These are phyloP conservation scores for Moelleriella libera DNA, from an alignment of 2,329 filamentous ascomycete genomes.

Conservation along the genomic window DNA sequence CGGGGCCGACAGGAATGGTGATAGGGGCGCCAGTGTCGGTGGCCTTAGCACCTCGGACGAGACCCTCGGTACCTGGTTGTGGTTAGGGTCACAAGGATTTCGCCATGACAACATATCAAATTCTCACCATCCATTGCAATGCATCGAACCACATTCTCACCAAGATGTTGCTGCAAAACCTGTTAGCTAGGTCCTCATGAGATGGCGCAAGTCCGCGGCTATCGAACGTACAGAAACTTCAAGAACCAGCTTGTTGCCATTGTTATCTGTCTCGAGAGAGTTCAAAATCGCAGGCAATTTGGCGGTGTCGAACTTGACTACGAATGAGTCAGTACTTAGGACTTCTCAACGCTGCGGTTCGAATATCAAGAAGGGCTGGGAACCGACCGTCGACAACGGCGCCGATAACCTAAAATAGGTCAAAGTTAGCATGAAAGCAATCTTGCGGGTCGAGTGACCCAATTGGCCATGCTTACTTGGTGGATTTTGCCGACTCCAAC, in stretches of 20 bases:
- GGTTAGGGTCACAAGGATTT: too few species aligned
- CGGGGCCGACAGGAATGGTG: constrained; percentile 86
- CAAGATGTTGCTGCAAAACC: constrained; percentile 78
- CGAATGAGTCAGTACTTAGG: constrained; percentile 14
- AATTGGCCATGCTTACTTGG: constrained; percentile 47
- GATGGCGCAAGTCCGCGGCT: constrained; percentile 1
- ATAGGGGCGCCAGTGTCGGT: constrained; percentile 88
- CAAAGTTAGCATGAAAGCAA: not conserved
- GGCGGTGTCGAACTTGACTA: constrained; percentile 93
- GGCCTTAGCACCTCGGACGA: constrained; percentile 79
- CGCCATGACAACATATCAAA: not conserved
- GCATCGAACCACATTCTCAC: constrained; percentile 96
- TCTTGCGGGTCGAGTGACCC: not conserved
- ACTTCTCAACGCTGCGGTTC: not conserved
- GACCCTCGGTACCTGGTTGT: constrained; percentile 84
- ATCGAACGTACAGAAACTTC: constrained; percentile 72
- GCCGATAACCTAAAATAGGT: constrained; percentile 70
- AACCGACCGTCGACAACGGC: constrained; percentile 93
- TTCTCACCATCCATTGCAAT: constrained; percentile 97
- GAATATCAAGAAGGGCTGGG: not conserved
- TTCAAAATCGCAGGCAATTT: constrained; percentile 96
- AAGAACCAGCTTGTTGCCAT: constrained; percentile 84
- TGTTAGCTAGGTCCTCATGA: constrained; percentile 20
- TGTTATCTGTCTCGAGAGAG: constrained; percentile 82
- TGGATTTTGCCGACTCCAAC: constrained; percentile 54